phyloP scores from a whole-genome alignment of 208 protist genomes.

The Sergeia podlipaevii region DNA sequence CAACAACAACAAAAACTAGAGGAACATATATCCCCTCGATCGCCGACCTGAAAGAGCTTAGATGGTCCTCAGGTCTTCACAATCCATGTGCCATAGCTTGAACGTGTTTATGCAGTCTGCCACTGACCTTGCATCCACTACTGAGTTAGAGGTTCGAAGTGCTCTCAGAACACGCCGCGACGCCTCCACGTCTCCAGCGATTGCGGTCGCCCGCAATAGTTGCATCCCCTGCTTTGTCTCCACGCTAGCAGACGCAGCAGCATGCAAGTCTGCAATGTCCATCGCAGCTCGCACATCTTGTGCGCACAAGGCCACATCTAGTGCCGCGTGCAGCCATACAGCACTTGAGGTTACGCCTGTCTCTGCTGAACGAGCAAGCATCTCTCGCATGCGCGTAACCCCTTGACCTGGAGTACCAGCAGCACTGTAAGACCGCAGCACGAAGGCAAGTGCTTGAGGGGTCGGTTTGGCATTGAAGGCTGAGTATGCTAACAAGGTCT shows the following conservation, averaged over 20 bases:
- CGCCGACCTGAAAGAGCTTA: too few species aligned
- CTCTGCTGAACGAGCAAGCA: constrained; percentile 17
- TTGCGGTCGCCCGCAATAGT: constrained; percentile 33
- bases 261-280: constrained; percentile 34
- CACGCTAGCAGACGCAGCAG: constrained; percentile 19
- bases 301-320: constrained; percentile 51
- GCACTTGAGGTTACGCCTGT: constrained; percentile 11
- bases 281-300: constrained; percentile 45
- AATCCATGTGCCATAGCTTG: constrained; percentile 24
- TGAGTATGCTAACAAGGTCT: constrained; percentile 32
- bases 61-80: constrained; percentile 20
- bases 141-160: constrained; percentile 41
- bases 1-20: too few species aligned
- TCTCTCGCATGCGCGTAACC: constrained; percentile 3
- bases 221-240: constrained; percentile 51
- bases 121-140: constrained; percentile 42
- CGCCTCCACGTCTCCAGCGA: constrained; percentile 31
- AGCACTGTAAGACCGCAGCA: constrained; percentile 37
- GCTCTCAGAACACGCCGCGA: constrained; percentile 31
- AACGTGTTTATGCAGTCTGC: constrained; percentile 37
- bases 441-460: constrained; percentile 32
- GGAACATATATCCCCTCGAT: too few species aligned
- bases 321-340: constrained; percentile 37
- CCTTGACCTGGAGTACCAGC: constrained; percentile 9
- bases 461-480: constrained; percentile 21